Evolutionary conservation across 2,329 filamentous ascomycete genomes (phyloP), one percentile per base, ranked within the genome.

Genomic region (Cladosporium oxysporum): DNA sequence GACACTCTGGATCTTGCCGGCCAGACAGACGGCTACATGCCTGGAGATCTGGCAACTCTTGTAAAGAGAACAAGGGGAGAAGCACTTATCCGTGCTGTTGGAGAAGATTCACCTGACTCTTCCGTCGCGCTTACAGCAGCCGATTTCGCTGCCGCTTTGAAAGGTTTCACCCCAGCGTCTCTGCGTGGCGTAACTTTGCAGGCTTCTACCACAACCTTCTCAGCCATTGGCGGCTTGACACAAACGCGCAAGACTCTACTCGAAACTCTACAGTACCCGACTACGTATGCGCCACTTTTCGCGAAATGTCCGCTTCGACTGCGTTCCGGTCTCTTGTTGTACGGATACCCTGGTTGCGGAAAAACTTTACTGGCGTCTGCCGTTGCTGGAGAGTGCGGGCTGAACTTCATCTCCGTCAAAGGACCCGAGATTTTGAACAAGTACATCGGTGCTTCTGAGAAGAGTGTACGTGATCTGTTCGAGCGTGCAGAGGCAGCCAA

Each of bases 401-500:
- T 99, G 67, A 99, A 99, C 79, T 99, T 99, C 79, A 99, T 99
- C 78, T 93, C 90, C 49, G 95, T 99, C 74, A 99, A 99, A 80
- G 95, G 95, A 0, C 95, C 95, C 0, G 96, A 99, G 78, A 98
- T 99, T 66, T 81, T 99, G 64, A 99, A 99, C 83, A 99, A 99
- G 80, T 99, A 99, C 78, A 99, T 99, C 66, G 95, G 95, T 75
- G 95, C 95, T 0, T 96, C 91, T 31, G 95, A 99, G 75, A 99
- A 99, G 83, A 93, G 89, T 67, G 93, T 99, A 7, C 89, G 96
- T 50, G 95, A 99, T 77, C 83, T 99, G 1, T 99, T 99, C 74
- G 94, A 97, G 76, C 88, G 95, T 50, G 95, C 95, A 0, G 89
- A 90, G 75, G 94, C 95, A 3, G 95, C 95, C 5, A 88, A 90